Conservation (phyloP, 2,329 filamentous ascomycete species). For the Bipolaris sorokiniana region DNA sequence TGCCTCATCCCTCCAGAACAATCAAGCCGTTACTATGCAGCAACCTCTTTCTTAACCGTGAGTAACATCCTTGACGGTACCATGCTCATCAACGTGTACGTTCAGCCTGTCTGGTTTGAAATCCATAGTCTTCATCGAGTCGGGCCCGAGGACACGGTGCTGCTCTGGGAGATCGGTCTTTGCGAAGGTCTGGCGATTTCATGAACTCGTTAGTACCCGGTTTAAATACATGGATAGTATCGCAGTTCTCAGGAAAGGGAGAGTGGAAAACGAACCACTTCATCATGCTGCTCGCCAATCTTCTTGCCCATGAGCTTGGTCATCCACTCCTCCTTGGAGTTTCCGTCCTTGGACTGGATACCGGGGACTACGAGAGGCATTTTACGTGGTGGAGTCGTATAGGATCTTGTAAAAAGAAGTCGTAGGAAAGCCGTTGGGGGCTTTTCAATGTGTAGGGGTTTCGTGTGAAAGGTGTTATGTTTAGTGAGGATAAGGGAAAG, state of each 20-base stretch:
- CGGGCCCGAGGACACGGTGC: slow-evolving; percentile 56
- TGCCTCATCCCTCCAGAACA: not conserved
- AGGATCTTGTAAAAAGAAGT: not conserved
- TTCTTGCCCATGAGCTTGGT: slow-evolving; percentile 60
- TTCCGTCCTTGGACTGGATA: slow-evolving; percentile 48
- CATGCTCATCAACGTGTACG: slow-evolving; percentile 57
- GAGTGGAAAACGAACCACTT: slow-evolving; percentile 48
- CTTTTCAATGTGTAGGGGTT: not conserved
- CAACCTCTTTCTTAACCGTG: slow-evolving; percentile 48
- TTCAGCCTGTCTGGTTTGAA: slow-evolving; percentile 57
- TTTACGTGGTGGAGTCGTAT: slow-evolving; percentile 13
- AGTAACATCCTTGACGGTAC: slow-evolving; percentile 56
- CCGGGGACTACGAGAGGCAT: slow-evolving; percentile 62
- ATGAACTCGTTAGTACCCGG: not conserved
- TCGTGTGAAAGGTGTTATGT: no score
- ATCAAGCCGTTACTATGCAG: not conserved
- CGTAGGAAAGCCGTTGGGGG: slow-evolving; percentile 1
- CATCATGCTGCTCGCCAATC: slow-evolving; percentile 54
- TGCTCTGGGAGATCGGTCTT: slow-evolving; percentile 57
- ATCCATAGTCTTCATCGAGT: slow-evolving; percentile 56
- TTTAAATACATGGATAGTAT: no score
- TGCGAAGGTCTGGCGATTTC: slow-evolving; percentile 53
- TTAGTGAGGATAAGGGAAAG: not conserved
- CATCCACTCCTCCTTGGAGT: slow-evolving; percentile 52
- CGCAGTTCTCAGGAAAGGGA: not conserved